Conservation (phyloP, 352 stramenopile genomes). For the Phytophthora pisi region DNA sequence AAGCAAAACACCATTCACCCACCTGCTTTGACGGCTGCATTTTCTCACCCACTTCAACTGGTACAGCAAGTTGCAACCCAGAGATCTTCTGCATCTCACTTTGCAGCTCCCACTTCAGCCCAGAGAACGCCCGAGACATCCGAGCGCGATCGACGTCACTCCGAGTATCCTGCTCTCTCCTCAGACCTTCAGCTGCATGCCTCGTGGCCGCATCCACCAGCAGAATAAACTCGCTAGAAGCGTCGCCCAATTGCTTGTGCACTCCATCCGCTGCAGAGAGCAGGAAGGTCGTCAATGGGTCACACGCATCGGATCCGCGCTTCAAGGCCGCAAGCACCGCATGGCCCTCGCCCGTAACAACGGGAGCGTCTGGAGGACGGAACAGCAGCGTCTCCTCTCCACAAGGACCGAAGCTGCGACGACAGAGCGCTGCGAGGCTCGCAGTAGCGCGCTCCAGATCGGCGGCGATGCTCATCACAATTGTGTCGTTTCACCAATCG, state of each 20-base stretch:
- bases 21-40: constrained; percentile 30
- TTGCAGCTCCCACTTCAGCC: constrained; percentile 42
- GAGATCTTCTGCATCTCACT: constrained; percentile 18
- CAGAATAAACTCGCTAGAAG: constrained; percentile 63
- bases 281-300: constrained; percentile 50
- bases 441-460: constrained; percentile 15
- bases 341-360: constrained; percentile 64
- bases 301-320: constrained; percentile 20
- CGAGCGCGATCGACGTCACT: constrained; percentile 17
- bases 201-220: constrained; percentile 45
- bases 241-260: constrained; percentile 59
- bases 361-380: constrained; percentile 53
- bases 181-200: constrained; percentile 12
- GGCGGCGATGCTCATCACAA: constrained; percentile 15
- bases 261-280: constrained; percentile 56
- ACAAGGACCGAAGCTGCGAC: constrained; percentile 51
- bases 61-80: constrained; percentile 11
- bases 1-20: not conserved
- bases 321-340: constrained; percentile 53
- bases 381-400: constrained; percentile 66
- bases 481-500: constrained; percentile 16
- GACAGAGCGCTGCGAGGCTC: constrained; percentile 44
- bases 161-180: not conserved
- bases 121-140: constrained; percentile 43
- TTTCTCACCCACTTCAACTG: constrained; percentile 18